Base-by-base conservation (phyloP, 2,329 filamentous ascomycete genomes). In the Colletotrichum sp. region DNA sequence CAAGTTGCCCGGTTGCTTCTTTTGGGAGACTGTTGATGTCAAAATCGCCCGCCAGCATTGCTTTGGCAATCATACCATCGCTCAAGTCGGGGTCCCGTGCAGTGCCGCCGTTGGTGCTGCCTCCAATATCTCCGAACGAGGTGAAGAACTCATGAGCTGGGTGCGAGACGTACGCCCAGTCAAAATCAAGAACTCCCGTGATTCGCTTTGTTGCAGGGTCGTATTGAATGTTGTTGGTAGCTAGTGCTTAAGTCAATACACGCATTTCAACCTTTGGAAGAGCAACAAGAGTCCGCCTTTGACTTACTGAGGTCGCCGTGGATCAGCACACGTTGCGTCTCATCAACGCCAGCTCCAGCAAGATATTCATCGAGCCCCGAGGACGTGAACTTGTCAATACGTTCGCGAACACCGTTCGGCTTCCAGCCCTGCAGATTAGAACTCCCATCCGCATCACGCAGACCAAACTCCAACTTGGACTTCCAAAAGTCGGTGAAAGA, bases 261-360 rank as follows among this genome's bases (percentile, higher is more conserved):
- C 24, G 24, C 24, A 24, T 24, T 24, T 24, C 3, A 24, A 24
- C 3, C 24, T 24, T 24, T 24, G 24, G 24, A 24, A 4, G 24
- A 24, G 3, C 24, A 24, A 12, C 33, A 34, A 13, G 5, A 34
- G 12, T 34, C 12, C 33, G 27, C 15, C 57, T 43, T 47, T 63
- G 21, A 72, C 78, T 69, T 69, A 81, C 80, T 81, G 2, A 80
- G 69, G 65, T 81, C 79, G 9, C 76, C 78, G 16, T 81, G 79
- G 8, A 79, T 72, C 11, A 82, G 66, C 9, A 29, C 69, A 9
- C 71, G 59, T 8, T 66, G 61, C 6, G 47, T 16, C 13, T 62
- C 47, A 15, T 79, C 76, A 12, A 81, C 77, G 0, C 43, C 66
- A 15, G 58, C 31, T 5, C 36, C 38, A 2, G 34, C 58, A 6